Percentiles rank a stretch among this genome's conserved stretches.
Conservation (phyloP, 805 yeast species). For the Debaryomyces hansenii region DNA sequence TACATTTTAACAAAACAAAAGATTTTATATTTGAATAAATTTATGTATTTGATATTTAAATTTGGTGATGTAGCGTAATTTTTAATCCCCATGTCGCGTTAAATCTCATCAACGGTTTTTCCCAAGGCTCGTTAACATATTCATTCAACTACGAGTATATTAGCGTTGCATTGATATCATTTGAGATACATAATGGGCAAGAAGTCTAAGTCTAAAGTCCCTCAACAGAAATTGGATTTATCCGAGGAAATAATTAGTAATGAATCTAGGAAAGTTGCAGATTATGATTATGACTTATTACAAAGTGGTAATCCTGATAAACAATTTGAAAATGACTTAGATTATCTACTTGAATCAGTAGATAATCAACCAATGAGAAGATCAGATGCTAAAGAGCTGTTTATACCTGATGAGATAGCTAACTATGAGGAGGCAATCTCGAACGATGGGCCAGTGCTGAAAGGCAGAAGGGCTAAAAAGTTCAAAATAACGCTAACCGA, state of each 20-base stretch:
- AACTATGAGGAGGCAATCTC: not conserved
- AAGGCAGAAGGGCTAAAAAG: conserved; percentile 7
- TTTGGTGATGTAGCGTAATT: not conserved
- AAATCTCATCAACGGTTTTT: no score
- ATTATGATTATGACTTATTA: not conserved
- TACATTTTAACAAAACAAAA: conserved; percentile 6
- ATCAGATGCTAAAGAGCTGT: not conserved
- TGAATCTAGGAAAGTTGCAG: not conserved
- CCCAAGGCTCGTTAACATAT: no score
- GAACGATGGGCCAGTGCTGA: not conserved
- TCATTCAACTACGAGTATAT: no score
- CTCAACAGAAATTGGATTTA: not conserved
- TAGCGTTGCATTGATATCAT: no score
- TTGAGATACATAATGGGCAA: not conserved
- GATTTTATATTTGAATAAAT: conserved; percentile 6
- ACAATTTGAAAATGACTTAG: conserved; percentile 30
- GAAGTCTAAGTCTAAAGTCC: not conserved
- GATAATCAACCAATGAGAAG: not conserved
- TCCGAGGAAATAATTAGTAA: not conserved
- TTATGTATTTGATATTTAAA: conserved; percentile 6
- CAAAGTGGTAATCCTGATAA: conserved; percentile 8
- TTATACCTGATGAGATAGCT: not conserved
- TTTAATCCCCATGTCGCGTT: no score
- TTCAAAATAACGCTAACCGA: conserved; percentile 18
- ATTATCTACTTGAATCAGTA: conserved; percentile 22